These are phyloP conservation scores for Suillus fuscotomentosus DNA, from an alignment of 768 basidiomycete species.

Conservation along the genomic window DNA sequence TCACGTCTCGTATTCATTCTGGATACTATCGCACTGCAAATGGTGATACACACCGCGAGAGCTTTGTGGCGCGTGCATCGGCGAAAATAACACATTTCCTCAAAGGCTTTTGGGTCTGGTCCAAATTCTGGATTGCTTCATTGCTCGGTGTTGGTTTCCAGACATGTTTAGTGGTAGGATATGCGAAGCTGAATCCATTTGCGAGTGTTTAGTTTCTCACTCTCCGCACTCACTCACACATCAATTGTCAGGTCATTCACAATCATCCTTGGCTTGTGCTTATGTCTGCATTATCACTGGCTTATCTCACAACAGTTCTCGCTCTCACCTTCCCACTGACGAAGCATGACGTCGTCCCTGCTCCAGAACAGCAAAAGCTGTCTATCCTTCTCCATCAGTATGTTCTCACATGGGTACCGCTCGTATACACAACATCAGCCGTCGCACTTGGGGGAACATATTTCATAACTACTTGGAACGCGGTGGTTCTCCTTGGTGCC, in stretches of 20 bases:
- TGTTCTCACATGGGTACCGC: slow-evolving; percentile 55
- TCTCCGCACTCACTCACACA: neutral
- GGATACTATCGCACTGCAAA: slow-evolving; percentile 2
- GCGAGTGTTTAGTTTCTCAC: slow-evolving; percentile 36
- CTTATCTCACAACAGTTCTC: slow-evolving; percentile 48
- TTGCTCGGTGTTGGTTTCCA: slow-evolving; percentile 45
- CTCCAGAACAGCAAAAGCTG: slow-evolving; percentile 46
- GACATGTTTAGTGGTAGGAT: slow-evolving; percentile 45
- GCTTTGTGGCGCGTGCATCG: slow-evolving; percentile 19
- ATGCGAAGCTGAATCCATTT: slow-evolving; percentile 59
- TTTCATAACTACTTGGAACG: slow-evolving; percentile 56
- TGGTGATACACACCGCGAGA: slow-evolving; percentile 9
- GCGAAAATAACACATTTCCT: slow-evolving; percentile 26
- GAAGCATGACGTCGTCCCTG: slow-evolving; percentile 17
- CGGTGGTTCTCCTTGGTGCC: slow-evolving; percentile 40
- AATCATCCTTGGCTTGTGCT: slow-evolving; percentile 53
- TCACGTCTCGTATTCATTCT: slow-evolving; percentile 17
- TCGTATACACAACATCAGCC: slow-evolving; percentile 49
- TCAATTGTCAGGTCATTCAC: slow-evolving; percentile 51
- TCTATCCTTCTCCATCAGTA: slow-evolving; percentile 54
- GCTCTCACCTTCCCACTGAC: slow-evolving; percentile 37
- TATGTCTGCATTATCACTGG: slow-evolving; percentile 44
- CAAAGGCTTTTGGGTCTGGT: slow-evolving; percentile 44
- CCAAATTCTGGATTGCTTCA: slow-evolving; percentile 64
- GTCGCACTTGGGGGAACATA: slow-evolving; percentile 53